These are phyloP conservation scores for Pavlovales sp. DNA, from an alignment of 208 protist genomes.

Conservation along the genomic window DNA sequence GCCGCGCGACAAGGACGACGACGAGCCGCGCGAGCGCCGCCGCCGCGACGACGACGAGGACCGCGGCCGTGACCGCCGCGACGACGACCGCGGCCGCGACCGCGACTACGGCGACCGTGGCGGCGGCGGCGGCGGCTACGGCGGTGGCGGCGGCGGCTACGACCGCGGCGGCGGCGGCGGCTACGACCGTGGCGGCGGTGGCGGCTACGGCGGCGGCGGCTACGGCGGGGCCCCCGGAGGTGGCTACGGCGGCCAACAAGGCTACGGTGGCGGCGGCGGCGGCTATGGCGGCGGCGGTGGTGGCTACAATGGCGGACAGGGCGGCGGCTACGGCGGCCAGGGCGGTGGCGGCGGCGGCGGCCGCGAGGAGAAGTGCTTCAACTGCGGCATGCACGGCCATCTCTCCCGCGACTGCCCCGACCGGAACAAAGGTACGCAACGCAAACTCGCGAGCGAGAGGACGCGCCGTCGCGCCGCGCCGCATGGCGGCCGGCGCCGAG, in stretches of 20 bases:
- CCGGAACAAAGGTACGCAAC: neutral
- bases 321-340: too few species aligned
- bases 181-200: neutral
- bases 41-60: neutral
- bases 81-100: too few species aligned
- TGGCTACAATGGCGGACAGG: neutral
- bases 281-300: neutral
- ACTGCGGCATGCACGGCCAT: neutral
- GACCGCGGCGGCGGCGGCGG: too few species aligned
- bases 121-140: neutral
- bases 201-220: too few species aligned
- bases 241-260: neutral
- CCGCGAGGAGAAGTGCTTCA: neutral
- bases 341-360: too few species aligned
- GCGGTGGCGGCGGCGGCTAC: too few species aligned
- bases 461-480: too few species aligned
- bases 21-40: neutral
- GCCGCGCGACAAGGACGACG: neutral
- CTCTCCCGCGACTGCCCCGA: conserved; percentile 1
- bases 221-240: too few species aligned
- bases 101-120: neutral
- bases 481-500: too few species aligned
- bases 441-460: neutral
- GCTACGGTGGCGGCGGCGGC: too few species aligned
- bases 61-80: too few species aligned